Conservation (phyloP, 73 alveolate species). For the Uronychia binucleata region DNA sequence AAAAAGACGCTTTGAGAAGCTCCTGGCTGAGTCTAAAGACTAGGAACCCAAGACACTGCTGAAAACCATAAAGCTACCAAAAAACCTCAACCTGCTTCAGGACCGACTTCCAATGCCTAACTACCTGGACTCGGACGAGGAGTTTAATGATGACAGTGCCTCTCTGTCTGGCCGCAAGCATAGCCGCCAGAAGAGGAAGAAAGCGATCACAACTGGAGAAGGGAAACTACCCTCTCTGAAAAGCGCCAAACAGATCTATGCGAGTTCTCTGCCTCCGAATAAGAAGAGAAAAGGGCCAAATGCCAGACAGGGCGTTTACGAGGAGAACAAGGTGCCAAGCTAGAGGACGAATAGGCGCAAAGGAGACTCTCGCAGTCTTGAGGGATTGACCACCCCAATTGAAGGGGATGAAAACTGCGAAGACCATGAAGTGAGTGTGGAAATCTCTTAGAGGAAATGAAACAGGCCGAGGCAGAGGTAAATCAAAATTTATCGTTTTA, state of each 20-base stretch:
- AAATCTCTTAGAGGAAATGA: too few species aligned
- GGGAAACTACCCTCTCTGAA: not conserved
- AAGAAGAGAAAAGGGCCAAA: not conserved
- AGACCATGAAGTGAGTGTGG: too few species aligned
- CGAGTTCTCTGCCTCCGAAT: not conserved
- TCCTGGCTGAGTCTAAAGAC: not conserved
- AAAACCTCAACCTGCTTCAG: constrained; percentile 43
- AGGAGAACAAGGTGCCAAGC: not conserved
- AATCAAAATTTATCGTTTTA: too few species aligned
- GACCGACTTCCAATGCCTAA: constrained; percentile 51
- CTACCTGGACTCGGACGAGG: too few species aligned
- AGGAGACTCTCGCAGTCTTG: not conserved
- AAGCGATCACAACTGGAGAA: not conserved
- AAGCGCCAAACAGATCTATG: not conserved
- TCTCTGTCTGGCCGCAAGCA: too few species aligned
- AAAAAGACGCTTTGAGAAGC: not conserved
- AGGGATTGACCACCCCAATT: not conserved
- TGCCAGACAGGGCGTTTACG: not conserved
- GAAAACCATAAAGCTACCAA: constrained; percentile 70
- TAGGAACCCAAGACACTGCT: too few species aligned
- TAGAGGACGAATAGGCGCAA: not conserved
- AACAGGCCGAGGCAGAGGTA: not conserved
- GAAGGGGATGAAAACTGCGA: too few species aligned
- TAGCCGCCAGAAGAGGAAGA: not conserved
- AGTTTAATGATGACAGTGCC: too few species aligned